phyloP scores from a whole-genome alignment of 108 stramenopile species.

The Pelagomonas calceolata region DNA sequence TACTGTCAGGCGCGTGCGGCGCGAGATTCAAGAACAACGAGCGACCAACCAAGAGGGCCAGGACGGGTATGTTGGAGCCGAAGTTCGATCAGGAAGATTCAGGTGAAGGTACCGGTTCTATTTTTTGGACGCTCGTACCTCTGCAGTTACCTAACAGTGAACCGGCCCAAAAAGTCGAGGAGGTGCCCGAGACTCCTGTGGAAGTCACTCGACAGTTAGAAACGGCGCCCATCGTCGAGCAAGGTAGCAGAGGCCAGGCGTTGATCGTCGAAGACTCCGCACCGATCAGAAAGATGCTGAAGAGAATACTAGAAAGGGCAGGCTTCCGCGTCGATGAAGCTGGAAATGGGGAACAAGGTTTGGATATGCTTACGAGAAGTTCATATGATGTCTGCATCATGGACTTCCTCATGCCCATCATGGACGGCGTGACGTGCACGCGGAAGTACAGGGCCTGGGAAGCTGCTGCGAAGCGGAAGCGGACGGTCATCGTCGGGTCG shows the following conservation, averaged over 20 bases:
- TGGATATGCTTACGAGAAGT: conserved; percentile 33
- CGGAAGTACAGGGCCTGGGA: conserved; percentile 58
- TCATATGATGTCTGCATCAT: conserved; percentile 53
- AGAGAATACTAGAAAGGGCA: conserved; percentile 39
- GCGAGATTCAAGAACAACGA: neutral
- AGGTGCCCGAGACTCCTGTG: no score
- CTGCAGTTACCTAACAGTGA: no score
- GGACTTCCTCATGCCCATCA: conserved; percentile 70
- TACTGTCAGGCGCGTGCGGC: neutral
- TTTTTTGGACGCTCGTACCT: neutral
- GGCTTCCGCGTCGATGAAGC: conserved; percentile 53
- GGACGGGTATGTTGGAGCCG: no score
- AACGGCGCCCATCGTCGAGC: no score
- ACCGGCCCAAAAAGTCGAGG: no score
- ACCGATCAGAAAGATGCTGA: conserved; percentile 51
- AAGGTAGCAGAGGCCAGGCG: neutral
- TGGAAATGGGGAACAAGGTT: conserved; percentile 57
- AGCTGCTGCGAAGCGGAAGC: neutral
- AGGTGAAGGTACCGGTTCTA: neutral
- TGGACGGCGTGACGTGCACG: conserved; percentile 66
- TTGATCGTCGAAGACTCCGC: conserved; percentile 22
- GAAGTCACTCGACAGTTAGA: neutral
- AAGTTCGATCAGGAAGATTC: no score
- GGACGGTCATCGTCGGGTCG: conserved; percentile 23
- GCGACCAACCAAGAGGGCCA: no score